Evolutionary conservation across 768 basidiomycete species (phyloP).

Genomic region (Trametes villosa): DNA sequence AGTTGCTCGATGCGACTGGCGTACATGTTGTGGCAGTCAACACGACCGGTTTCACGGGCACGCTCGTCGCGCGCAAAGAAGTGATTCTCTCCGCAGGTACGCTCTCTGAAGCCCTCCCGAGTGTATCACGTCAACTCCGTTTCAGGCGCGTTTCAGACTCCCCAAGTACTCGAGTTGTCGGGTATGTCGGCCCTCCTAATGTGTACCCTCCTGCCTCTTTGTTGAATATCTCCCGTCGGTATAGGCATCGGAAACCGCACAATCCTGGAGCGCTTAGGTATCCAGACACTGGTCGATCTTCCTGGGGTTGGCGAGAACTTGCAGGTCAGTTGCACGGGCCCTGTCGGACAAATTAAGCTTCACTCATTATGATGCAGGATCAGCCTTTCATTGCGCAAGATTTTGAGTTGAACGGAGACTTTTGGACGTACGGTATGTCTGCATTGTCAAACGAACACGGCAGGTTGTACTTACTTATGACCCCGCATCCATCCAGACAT

Average conservation of each 20-base stretch:
- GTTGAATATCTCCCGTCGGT: no score
- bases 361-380: neutral
- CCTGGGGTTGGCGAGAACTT: slow-evolving; percentile 17
- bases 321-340: neutral
- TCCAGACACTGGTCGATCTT: slow-evolving; percentile 8
- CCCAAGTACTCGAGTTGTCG: slow-evolving; percentile 12
- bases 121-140: neutral
- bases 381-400: slow-evolving; percentile 1
- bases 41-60: neutral
- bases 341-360: neutral
- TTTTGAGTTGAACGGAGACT: neutral
- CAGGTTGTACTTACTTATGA: neutral
- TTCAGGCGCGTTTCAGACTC: slow-evolving; percentile 8
- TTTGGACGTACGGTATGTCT: slow-evolving; percentile 1
- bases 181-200: neutral
- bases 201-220: no score
- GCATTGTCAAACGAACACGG: no score
- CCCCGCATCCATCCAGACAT: no score
- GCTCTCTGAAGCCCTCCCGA: neutral
- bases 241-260: slow-evolving; percentile 10
- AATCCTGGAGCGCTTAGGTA: neutral
- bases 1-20: neutral
- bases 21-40: neutral
- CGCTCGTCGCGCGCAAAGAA: neutral
- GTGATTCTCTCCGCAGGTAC: slow-evolving; percentile 10